These are phyloP conservation scores for Dichomitus squalens DNA, from an alignment of 1,284 basidiomycete species.

Conservation along the genomic window DNA sequence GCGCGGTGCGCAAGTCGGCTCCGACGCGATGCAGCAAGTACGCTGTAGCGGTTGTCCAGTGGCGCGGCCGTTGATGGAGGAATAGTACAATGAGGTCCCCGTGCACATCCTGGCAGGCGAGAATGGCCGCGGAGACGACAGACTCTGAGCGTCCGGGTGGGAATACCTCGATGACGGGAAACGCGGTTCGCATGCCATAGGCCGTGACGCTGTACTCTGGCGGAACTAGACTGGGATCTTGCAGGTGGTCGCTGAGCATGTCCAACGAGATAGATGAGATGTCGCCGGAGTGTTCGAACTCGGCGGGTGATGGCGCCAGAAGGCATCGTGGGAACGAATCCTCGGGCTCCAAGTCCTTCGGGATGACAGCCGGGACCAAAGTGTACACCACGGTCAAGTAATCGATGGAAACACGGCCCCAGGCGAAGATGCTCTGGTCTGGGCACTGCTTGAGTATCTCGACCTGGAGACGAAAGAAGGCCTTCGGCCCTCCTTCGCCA, in stretches of 20 bases:
- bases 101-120: slow-evolving; percentile 1
- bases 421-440: not conserved
- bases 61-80: not conserved
- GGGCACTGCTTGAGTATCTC: slow-evolving; percentile 1
- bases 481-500: not conserved
- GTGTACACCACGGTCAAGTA: not conserved
- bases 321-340: not conserved
- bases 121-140: not conserved
- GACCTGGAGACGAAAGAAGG: not conserved
- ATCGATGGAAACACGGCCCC: not conserved
- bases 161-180: not conserved
- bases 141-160: not conserved
- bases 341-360: not conserved
- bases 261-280: not conserved
- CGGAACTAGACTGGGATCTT: not conserved
- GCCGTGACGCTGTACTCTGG: not conserved
- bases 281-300: not conserved
- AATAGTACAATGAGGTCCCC: slow-evolving; percentile 1
- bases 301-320: slow-evolving; percentile 3
- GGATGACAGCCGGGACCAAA: not conserved
- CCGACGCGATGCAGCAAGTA: slow-evolving; percentile 1
- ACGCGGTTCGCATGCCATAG: not conserved
- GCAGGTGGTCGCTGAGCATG: not conserved
- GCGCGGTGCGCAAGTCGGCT: not conserved
- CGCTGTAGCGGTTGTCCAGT: not conserved